Conservation (phyloP, 352 stramenopile species). For the Phytopythium sindhum region DNA sequence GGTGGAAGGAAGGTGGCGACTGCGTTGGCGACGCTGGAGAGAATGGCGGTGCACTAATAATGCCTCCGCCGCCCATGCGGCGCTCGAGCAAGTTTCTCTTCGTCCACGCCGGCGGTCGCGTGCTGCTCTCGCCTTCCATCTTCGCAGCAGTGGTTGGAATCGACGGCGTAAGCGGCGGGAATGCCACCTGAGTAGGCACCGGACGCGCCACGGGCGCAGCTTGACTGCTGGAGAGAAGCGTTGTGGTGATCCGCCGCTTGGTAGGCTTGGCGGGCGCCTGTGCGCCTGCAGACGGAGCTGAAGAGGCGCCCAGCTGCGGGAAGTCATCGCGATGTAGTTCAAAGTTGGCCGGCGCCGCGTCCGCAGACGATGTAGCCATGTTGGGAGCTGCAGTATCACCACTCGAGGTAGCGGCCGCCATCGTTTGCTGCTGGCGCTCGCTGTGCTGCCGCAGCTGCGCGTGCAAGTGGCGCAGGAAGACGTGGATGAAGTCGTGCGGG, state of each 20-base stretch:
- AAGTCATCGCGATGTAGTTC: slow-evolving; percentile 30
- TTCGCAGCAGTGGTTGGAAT: background rate
- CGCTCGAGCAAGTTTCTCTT: slow-evolving; percentile 48
- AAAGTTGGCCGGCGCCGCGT: slow-evolving; percentile 10
- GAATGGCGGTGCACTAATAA: background rate
- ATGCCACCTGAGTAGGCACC: slow-evolving; percentile 24
- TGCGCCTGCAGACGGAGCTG: background rate
- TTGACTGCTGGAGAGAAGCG: slow-evolving; percentile 30
- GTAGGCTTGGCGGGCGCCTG: slow-evolving; percentile 12
- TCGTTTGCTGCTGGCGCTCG: background rate
- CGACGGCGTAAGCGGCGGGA: slow-evolving; percentile 17
- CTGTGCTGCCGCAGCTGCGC: slow-evolving; percentile 15
- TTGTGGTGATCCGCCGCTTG: slow-evolving; percentile 48
- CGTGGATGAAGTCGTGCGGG: slow-evolving; percentile 21
- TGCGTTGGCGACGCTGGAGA: slow-evolving; percentile 5
- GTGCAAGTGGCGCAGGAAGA: slow-evolving; percentile 26
- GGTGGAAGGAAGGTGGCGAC: background rate
- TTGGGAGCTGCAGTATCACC: background rate
- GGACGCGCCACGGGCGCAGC: slow-evolving; percentile 19
- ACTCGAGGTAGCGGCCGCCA: background rate
- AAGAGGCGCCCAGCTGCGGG: slow-evolving; percentile 17
- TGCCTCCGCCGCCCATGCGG: slow-evolving; percentile 20
- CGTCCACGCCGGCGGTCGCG: slow-evolving; percentile 23
- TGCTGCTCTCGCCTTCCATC: slow-evolving; percentile 1
- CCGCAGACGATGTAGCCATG: background rate